Evolutionary conservation across 1,284 basidiomycete genomes (phyloP).

Genomic region (Papiliotrema laurentii): DNA sequence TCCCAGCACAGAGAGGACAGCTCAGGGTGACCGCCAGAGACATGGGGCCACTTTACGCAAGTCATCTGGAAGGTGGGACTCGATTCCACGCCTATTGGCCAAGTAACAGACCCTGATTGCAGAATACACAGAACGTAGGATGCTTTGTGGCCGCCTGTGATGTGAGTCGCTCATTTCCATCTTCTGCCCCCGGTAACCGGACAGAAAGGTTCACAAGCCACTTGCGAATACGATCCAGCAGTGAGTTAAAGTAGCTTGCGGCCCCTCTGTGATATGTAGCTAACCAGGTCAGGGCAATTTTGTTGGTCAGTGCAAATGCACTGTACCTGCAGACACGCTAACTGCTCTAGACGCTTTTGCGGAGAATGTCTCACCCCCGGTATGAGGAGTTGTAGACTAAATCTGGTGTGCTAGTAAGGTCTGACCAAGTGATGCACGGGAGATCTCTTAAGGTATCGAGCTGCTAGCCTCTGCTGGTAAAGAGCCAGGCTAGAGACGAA

Average conservation of each 20-base stretch:
- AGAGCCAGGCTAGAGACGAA: no score
- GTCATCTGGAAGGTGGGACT: background rate
- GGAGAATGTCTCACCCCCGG: no score
- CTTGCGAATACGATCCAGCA: background rate
- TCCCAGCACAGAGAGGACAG: background rate
- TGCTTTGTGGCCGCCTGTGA: background rate
- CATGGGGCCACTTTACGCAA: background rate
- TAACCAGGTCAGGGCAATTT: background rate
- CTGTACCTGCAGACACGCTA: background rate
- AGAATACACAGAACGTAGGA: background rate
- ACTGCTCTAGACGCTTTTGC: background rate
- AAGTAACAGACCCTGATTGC: background rate
- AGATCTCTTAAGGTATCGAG: no score
- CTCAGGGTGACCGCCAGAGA: background rate
- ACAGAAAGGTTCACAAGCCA: background rate
- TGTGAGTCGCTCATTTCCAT: background rate
- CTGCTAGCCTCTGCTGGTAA: no score
- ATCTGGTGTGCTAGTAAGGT: no score
- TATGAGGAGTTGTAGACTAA: no score
- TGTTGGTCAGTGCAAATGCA: background rate
- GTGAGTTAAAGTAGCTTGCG: background rate
- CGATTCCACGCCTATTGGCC: background rate
- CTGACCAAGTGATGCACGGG: no score
- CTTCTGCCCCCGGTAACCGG: background rate
- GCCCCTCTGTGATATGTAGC: background rate